Conservation (phyloP, 306 rosid species). For the Glycine tomentella region DNA sequence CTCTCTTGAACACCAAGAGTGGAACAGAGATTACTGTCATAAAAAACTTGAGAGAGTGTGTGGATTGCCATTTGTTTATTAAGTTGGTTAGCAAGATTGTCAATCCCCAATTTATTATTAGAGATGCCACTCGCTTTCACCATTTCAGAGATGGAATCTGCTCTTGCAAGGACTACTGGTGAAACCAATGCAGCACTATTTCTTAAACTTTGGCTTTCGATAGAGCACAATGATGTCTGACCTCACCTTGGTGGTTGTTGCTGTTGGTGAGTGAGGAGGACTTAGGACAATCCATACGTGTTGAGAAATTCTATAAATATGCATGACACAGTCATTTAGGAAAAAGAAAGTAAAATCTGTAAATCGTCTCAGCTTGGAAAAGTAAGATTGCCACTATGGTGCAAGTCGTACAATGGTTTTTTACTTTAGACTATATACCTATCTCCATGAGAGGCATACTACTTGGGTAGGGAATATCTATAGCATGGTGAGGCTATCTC, state of each 20-base stretch:
- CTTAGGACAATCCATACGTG: slow-evolving; percentile 13
- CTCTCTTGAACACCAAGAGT: slow-evolving; percentile 59
- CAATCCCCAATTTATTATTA: slow-evolving; percentile 73
- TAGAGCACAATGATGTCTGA: slow-evolving; percentile 34
- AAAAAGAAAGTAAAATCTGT: not conserved
- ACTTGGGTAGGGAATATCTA: not conserved
- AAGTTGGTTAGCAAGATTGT: slow-evolving; percentile 81
- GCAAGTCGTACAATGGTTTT: not conserved
- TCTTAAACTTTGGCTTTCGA: slow-evolving; percentile 10
- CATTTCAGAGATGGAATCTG: slow-evolving; percentile 80
- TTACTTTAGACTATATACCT: not conserved
- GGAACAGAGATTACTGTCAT: slow-evolving; percentile 77
- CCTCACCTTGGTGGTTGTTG: slow-evolving; percentile 11
- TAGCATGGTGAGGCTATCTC: not conserved
- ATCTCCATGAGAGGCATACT: not conserved
- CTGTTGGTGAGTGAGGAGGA: slow-evolving; percentile 14
- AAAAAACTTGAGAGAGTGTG: slow-evolving; percentile 86
- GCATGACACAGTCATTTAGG: not conserved
- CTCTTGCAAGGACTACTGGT: slow-evolving; percentile 95
- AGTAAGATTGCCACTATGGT: not conserved
- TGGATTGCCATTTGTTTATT: slow-evolving; percentile 76
- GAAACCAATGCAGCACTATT: slow-evolving; percentile 29
- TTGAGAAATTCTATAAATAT: slow-evolving; percentile 32
- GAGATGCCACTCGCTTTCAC: slow-evolving; percentile 94
- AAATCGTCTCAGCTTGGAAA: slow-evolving; percentile 24